These are phyloP conservation scores for Capsicum rhomboideum DNA, from an alignment of 257 asterid species.

Conservation along the genomic window DNA sequence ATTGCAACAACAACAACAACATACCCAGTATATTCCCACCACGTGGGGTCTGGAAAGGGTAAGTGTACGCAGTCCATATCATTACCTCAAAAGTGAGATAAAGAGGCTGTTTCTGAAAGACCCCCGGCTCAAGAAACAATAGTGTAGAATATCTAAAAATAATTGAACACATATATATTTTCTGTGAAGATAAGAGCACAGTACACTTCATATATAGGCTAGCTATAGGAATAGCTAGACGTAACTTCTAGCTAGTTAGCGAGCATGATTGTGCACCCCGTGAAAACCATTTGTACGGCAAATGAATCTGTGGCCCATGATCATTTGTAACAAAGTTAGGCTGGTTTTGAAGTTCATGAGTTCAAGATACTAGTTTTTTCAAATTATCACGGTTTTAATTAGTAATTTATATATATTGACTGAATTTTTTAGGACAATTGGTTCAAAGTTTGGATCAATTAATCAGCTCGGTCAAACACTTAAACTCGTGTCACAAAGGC, in stretches of 20 bases:
- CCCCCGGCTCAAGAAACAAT: too few relatives aligned
- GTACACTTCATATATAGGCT: not conserved
- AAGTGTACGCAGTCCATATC: too few relatives aligned
- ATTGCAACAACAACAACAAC: too few relatives aligned
- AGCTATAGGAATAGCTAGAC: not conserved
- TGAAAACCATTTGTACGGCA: not conserved
- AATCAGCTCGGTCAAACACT: too few relatives aligned
- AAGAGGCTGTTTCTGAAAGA: too few relatives aligned
- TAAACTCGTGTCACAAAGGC: too few relatives aligned
- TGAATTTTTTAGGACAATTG: not conserved
- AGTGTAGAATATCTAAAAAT: too few relatives aligned
- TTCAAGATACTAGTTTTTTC: not conserved
- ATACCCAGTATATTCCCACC: too few relatives aligned
- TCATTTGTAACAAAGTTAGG: not conserved
- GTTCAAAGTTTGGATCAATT: not conserved
- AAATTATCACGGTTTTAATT: not conserved
- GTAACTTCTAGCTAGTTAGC: not conserved
- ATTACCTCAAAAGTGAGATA: too few relatives aligned
- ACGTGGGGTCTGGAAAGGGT: too few relatives aligned
- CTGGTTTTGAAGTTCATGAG: fast-evolving
- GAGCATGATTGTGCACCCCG: not conserved
- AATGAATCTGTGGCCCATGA: not conserved
- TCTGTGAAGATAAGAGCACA: not conserved
- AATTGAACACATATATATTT: not conserved
- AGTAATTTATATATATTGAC: not conserved